phyloP scores from a whole-genome alignment of 352 stramenopile genomes.

The Phytophthora agathidicida region DNA sequence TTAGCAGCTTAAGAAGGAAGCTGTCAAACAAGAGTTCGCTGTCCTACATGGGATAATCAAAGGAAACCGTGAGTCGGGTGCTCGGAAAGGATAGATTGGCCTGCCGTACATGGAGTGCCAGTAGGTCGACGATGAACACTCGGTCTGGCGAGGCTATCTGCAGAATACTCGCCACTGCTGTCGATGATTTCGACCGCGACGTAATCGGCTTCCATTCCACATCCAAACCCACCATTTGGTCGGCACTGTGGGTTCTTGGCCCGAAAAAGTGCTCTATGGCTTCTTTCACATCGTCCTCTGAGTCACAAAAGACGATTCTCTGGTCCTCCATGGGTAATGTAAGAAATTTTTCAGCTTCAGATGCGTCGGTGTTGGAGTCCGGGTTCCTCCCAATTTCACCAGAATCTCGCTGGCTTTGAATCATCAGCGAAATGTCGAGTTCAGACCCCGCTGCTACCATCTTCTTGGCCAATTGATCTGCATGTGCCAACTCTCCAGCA shows the following conservation, averaged over 20 bases:
- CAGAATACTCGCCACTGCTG: constrained; percentile 59
- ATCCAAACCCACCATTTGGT: constrained; percentile 53
- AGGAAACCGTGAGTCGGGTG: not conserved
- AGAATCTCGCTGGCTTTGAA: not conserved
- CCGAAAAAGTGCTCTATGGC: constrained; percentile 38
- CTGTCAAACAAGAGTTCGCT: constrained; percentile 51
- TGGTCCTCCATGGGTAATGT: constrained; percentile 25
- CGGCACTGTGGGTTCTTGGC: not conserved
- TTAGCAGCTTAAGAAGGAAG: constrained; percentile 50
- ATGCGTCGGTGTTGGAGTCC: not conserved
- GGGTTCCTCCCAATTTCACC: not conserved
- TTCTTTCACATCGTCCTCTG: constrained; percentile 30
- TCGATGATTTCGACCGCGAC: constrained; percentile 28
- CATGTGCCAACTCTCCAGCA: constrained; percentile 35
- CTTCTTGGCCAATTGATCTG: constrained; percentile 38
- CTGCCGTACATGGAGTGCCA: constrained; percentile 52
- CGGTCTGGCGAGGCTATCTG: constrained; percentile 55
- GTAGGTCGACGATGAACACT: constrained; percentile 66
- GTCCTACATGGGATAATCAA: constrained; percentile 27
- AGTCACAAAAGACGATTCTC: constrained; percentile 50
- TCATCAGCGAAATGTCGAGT: constrained; percentile 11
- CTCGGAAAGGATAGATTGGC: not conserved
- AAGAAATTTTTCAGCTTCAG: constrained; percentile 27
- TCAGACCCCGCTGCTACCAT: constrained; percentile 29
- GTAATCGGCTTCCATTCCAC: constrained; percentile 69